Conservation (phyloP, 352 stramenopile genomes). For the Phytophthora multivora region DNA sequence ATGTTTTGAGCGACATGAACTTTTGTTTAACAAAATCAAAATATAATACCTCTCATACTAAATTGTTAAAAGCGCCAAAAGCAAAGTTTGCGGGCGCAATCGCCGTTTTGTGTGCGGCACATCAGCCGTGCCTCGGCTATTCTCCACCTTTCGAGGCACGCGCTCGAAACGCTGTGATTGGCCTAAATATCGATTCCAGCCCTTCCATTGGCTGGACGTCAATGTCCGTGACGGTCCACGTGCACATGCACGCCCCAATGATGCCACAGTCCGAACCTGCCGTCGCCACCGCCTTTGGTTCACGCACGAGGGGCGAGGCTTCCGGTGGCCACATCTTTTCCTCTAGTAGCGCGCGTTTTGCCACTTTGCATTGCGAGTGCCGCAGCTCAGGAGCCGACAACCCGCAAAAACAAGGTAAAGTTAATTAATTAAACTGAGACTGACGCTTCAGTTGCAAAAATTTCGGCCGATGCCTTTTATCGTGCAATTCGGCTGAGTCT, state of each 20-base stretch:
- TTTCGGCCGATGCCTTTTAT: too few species aligned
- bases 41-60: not conserved
- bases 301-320: slow-evolving; percentile 13
- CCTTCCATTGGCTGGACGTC: slow-evolving; percentile 23
- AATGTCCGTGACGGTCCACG: slow-evolving; percentile 8
- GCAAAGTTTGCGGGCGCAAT: not conserved
- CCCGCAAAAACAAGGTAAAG: slow-evolving; percentile 7
- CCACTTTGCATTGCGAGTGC: slow-evolving; percentile 19
- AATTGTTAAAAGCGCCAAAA: not conserved
- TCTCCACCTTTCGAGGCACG: slow-evolving; percentile 32
- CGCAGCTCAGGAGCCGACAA: not conserved
- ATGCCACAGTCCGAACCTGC: slow-evolving; percentile 33
- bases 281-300: slow-evolving; percentile 6
- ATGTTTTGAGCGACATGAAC: not conserved
- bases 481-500: too few species aligned
- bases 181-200: not conserved
- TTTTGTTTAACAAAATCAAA: not conserved
- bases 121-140: slow-evolving; percentile 18
- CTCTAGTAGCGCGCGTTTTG: not conserved
- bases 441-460: too few species aligned
- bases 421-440: not conserved
- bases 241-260: slow-evolving; percentile 4
- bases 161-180: slow-evolving; percentile 4
- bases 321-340: slow-evolving; percentile 32
- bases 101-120: slow-evolving; percentile 5